These are phyloP conservation scores for Camellia japonica DNA, from an alignment of 148 eudicot species.

Conservation along the genomic window DNA sequence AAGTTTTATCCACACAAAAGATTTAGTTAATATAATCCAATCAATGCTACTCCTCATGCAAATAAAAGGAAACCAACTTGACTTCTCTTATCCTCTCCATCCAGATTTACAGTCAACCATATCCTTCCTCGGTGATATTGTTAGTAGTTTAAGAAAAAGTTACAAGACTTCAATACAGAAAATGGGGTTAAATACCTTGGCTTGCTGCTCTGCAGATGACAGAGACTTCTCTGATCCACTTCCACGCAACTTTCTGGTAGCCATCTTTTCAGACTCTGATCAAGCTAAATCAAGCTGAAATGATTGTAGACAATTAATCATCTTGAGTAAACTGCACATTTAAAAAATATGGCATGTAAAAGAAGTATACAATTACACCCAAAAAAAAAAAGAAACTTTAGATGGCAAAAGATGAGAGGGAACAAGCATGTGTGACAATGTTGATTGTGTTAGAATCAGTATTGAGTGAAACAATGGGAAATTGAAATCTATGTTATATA, in stretches of 20 bases:
- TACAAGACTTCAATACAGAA: not conserved
- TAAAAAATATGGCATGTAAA: not conserved
- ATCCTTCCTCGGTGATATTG: not conserved
- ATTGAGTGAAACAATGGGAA: not conserved
- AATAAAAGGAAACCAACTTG: not conserved
- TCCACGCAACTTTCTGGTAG: slow-evolving; percentile 17
- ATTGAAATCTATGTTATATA: not conserved
- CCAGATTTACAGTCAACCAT: not conserved
- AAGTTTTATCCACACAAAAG: too few species aligned
- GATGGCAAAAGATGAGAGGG: not conserved
- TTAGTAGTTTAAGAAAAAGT: not conserved
- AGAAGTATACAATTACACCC: not conserved
- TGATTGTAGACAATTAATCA: not conserved
- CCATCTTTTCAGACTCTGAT: slow-evolving; percentile 22
- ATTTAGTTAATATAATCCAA: too few species aligned
- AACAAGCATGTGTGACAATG: not conserved
- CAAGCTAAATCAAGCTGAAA: slow-evolving; percentile 11
- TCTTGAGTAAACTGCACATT: not conserved
- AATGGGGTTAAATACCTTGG: slow-evolving; percentile 24
- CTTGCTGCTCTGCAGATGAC: slow-evolving; percentile 22
- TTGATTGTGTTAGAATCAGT: not conserved
- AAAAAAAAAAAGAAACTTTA: not conserved
- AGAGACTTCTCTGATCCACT: slow-evolving; percentile 7
- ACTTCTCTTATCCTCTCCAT: not conserved
- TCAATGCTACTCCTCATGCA: not conserved